A percentile compares a stretch with the other conserved stretches of the same genome.
Conservation (phyloP, 2,329 filamentous ascomycete species). For the Botrytis elliptica region DNA sequence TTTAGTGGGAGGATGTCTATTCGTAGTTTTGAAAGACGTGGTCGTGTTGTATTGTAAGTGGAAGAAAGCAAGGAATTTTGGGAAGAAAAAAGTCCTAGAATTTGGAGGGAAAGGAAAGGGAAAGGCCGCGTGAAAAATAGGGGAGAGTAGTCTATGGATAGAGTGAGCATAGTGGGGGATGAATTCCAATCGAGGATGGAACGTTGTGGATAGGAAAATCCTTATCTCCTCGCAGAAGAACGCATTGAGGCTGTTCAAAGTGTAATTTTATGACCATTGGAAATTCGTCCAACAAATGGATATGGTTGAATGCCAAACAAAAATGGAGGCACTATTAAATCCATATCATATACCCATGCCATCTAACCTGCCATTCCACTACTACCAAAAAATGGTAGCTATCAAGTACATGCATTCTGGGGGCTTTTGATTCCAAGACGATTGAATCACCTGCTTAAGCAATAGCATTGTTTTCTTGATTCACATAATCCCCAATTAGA, state of each 20-base stretch:
- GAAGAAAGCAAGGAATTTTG: conserved; percentile 56
- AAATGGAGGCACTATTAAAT: background rate
- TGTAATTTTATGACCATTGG: background rate
- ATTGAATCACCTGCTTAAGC: background rate
- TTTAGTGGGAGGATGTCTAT: conserved; percentile 82
- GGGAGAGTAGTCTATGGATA: background rate
- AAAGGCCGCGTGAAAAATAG: background rate
- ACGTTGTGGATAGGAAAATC: background rate
- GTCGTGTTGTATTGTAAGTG: conserved; percentile 64
- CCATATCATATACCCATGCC: too few species aligned
- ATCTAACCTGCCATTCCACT: background rate
- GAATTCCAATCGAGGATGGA: background rate
- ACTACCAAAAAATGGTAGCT: background rate
- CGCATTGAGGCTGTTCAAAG: background rate
- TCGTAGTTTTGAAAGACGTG: conserved; percentile 76
- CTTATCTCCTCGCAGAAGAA: background rate
- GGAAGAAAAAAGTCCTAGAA: conserved; percentile 50
- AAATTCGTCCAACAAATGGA: background rate
- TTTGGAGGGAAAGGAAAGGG: conserved; percentile 24
- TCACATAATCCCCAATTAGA: too few species aligned
- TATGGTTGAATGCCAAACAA: background rate
- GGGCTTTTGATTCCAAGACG: too few species aligned
- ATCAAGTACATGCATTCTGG: too few species aligned
- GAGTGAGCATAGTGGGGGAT: background rate
- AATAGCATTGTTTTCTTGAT: background rate